phyloP scores from a whole-genome alignment of 306 rosid genomes.

The Styphnolobium japonicum region DNA sequence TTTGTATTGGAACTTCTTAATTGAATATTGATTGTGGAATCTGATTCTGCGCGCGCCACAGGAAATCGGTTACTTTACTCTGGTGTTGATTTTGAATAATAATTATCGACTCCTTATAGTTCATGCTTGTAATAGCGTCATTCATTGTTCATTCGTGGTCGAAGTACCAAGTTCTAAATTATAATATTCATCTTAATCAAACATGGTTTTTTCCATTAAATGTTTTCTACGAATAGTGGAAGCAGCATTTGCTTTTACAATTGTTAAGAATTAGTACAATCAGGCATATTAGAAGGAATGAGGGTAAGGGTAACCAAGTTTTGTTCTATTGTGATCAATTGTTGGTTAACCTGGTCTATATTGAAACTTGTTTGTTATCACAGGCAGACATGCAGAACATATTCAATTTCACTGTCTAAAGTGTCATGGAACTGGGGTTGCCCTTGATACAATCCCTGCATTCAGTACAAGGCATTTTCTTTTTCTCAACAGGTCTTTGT shows the following conservation, averaged over 20 bases:
- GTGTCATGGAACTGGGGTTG: conserved; percentile 27
- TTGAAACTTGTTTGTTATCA: neutral
- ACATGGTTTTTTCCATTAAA: too few relatives aligned
- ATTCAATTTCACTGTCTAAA: conserved; percentile 22
- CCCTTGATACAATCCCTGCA: conserved; percentile 14
- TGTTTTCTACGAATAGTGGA: too few relatives aligned
- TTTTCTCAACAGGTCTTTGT: conserved; percentile 33
- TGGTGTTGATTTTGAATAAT: neutral
- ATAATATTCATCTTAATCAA: too few relatives aligned
- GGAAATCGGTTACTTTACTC: neutral
- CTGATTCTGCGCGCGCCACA: neutral
- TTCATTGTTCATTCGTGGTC: neutral
- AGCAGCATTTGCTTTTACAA: neutral
- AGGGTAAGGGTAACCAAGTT: too few relatives aligned
- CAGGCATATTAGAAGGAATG: neutral
- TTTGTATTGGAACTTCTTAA: neutral
- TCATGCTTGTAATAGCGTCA: neutral
- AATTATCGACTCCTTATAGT: too few relatives aligned
- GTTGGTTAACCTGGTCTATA: neutral
- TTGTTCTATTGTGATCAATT: neutral
- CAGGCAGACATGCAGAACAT: conserved; percentile 39
- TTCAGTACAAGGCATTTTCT: conserved; percentile 26
- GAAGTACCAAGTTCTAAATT: too few relatives aligned
- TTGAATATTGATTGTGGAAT: neutral
- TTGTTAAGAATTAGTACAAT: neutral